Conservation (phyloP, 1,284 basidiomycete genomes). For the Cryptococcus neoformans region DNA sequence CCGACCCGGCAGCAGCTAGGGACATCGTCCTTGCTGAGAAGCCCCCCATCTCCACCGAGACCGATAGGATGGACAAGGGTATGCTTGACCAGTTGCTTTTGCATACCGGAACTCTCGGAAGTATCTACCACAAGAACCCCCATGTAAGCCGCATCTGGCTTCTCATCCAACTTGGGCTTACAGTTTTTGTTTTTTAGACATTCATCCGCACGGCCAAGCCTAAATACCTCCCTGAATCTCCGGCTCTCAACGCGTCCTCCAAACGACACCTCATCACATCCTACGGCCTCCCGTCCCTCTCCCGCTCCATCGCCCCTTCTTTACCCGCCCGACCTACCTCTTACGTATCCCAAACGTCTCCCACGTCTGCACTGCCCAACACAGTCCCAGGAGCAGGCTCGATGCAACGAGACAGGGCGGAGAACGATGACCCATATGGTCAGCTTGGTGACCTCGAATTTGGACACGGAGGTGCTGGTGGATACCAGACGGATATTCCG, state of each 20-base stretch:
- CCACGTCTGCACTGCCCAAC: slow-evolving; percentile 6
- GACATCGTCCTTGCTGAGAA: slow-evolving; percentile 93
- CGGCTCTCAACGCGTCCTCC: slow-evolving; percentile 47
- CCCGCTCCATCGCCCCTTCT: slow-evolving; percentile 8
- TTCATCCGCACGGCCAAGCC: slow-evolving; percentile 51
- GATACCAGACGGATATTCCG: slow-evolving; percentile 45
- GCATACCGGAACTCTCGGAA: slow-evolving; percentile 49
- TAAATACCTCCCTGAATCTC: slow-evolving; percentile 45
- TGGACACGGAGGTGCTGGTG: slow-evolving; percentile 23
- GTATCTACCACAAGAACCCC: slow-evolving; percentile 51
- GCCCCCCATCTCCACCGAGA: slow-evolving; percentile 95
- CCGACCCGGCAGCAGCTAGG: slow-evolving; percentile 83
- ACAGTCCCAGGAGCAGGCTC: background rate
- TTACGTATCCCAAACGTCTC: slow-evolving; percentile 10
- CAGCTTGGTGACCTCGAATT: slow-evolving; percentile 47
- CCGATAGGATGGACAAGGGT: slow-evolving; percentile 93
- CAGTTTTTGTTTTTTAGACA: slow-evolving; percentile 20
- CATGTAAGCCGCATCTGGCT: slow-evolving; percentile 24
- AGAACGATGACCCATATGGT: slow-evolving; percentile 42
- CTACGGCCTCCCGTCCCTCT: slow-evolving; percentile 18
- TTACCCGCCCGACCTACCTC: slow-evolving; percentile 15
- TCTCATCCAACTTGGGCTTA: background rate
- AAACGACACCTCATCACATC: slow-evolving; percentile 45
- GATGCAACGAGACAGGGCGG: background rate
- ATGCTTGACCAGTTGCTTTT: slow-evolving; percentile 72